phyloP scores from a whole-genome alignment of 2,329 filamentous ascomycete genomes.

The Plenodomus lindquistii region DNA sequence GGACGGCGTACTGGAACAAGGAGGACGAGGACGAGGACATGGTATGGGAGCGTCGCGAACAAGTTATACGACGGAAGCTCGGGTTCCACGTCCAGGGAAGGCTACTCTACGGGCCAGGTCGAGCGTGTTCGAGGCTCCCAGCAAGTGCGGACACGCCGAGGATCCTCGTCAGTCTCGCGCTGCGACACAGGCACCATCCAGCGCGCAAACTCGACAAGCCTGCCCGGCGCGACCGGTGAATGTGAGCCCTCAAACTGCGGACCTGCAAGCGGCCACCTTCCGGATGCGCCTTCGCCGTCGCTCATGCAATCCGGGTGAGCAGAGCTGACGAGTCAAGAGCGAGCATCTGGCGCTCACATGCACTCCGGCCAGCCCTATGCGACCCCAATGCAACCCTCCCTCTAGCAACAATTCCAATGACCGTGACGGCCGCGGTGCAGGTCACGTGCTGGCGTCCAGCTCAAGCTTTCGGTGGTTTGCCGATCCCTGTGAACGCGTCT shows the following conservation, averaged over 20 bases:
- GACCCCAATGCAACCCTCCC: slow-evolving; percentile 5
- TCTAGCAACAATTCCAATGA: not conserved
- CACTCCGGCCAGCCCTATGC: slow-evolving; percentile 10
- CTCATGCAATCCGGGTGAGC: slow-evolving; percentile 9
- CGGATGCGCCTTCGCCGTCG: not conserved
- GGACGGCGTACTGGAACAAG: not conserved
- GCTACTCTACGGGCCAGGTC: slow-evolving; percentile 8
- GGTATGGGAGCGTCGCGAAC: not conserved
- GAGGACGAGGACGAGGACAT: not conserved
- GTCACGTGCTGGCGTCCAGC: not conserved
- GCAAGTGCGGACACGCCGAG: slow-evolving; percentile 11
- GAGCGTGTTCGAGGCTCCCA: slow-evolving; percentile 2
- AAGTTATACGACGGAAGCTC: slow-evolving; percentile 4
- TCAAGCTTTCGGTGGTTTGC: not conserved
- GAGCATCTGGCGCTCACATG: slow-evolving; percentile 26
- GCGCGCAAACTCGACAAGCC: slow-evolving; percentile 8
- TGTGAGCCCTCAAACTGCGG: not conserved
- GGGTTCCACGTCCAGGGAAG: not conserved
- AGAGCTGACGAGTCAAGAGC: slow-evolving; percentile 27
- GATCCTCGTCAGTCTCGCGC: slow-evolving; percentile 2
- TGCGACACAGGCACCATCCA: slow-evolving; percentile 1
- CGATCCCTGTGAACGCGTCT: not conserved
- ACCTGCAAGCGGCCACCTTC: slow-evolving; percentile 1
- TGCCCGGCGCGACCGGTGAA: slow-evolving; percentile 1
- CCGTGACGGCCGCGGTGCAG: too few species aligned